Evolutionary conservation across 225 moss, liverwort and hornwort species (phyloP).

Genomic region (Physcomitrellopsis africana): DNA sequence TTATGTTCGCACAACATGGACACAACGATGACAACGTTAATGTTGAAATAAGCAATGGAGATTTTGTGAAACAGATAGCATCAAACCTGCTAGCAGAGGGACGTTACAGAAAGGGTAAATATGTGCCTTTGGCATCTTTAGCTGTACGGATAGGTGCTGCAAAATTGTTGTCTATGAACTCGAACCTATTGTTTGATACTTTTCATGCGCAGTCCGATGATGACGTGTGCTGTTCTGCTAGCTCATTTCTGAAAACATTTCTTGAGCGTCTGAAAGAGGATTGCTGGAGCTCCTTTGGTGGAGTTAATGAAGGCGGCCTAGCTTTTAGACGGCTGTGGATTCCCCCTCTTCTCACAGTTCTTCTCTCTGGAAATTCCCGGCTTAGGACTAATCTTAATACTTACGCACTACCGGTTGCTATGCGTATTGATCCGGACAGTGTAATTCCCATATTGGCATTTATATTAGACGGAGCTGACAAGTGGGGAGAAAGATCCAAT

Average conservation of each 20-base stretch:
- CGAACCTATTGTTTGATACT: constrained; percentile 82
- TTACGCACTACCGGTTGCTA: constrained; percentile 88
- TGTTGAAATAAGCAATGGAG: constrained; percentile 40
- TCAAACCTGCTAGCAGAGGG: constrained; percentile 85
- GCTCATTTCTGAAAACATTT: constrained; percentile 85
- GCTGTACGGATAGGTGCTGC: constrained; percentile 79
- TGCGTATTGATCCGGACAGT: constrained; percentile 84
- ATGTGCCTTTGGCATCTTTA: constrained; percentile 91
- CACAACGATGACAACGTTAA: constrained; percentile 7
- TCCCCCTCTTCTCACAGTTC: constrained; percentile 78
- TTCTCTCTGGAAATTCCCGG: constrained; percentile 76
- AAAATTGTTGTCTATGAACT: constrained; percentile 74
- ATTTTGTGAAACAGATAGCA: constrained; percentile 80
- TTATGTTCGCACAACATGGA: constrained; percentile 48
- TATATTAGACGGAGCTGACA: constrained; percentile 59
- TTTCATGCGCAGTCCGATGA: constrained; percentile 92
- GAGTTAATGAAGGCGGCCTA: constrained; percentile 70
- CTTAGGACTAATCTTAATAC: constrained; percentile 89
- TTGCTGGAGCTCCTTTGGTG: constrained; percentile 83
- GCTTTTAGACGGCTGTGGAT: constrained; percentile 84
- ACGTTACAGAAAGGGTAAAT: constrained; percentile 93
- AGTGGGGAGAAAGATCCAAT: constrained; percentile 42
- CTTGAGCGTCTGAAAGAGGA: constrained; percentile 89
- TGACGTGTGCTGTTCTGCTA: constrained; percentile 96
- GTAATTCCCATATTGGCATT: constrained; percentile 70